phyloP scores from a whole-genome alignment of 352 stramenopile genomes.

The Phytopythium helicoides region DNA sequence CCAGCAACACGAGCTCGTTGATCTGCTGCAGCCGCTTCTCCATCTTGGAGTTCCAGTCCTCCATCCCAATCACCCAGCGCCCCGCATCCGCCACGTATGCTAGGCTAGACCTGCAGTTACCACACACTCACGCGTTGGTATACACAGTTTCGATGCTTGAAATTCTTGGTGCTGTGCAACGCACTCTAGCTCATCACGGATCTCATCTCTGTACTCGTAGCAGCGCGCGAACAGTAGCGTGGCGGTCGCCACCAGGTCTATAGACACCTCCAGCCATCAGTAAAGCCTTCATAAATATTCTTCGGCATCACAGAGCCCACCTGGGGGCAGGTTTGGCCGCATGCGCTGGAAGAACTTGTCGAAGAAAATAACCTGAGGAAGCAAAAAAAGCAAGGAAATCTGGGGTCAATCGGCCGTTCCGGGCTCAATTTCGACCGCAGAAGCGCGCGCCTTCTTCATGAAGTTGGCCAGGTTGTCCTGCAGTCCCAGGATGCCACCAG shows the following conservation, averaged over 20 bases:
- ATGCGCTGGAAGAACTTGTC: slow-evolving; percentile 82
- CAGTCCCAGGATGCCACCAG: slow-evolving; percentile 64
- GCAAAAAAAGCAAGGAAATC: not conserved
- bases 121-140: slow-evolving; percentile 1
- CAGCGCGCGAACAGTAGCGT: slow-evolving; percentile 62
- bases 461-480: slow-evolving; percentile 80
- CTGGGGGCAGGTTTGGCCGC: slow-evolving; percentile 49
- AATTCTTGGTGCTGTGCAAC: slow-evolving; percentile 5
- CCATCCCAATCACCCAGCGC: slow-evolving; percentile 79
- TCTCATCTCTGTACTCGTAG: slow-evolving; percentile 82
- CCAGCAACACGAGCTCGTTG: slow-evolving; percentile 75
- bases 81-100: slow-evolving; percentile 70
- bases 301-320: slow-evolving; percentile 14
- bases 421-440: no score
- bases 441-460: slow-evolving; percentile 70
- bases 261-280: no score
- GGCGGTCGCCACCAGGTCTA: slow-evolving; percentile 56
- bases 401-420: no score
- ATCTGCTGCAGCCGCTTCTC: slow-evolving; percentile 79
- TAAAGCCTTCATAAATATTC: no score
- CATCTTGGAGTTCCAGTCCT: slow-evolving; percentile 88
- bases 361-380: slow-evolving; percentile 71
- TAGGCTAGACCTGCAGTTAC: slow-evolving; percentile 49
- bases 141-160: slow-evolving; percentile 1
- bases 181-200: slow-evolving; percentile 80